Conservation (phyloP, 192 early-diverging fungal species). For the Backusella westeae region DNA sequence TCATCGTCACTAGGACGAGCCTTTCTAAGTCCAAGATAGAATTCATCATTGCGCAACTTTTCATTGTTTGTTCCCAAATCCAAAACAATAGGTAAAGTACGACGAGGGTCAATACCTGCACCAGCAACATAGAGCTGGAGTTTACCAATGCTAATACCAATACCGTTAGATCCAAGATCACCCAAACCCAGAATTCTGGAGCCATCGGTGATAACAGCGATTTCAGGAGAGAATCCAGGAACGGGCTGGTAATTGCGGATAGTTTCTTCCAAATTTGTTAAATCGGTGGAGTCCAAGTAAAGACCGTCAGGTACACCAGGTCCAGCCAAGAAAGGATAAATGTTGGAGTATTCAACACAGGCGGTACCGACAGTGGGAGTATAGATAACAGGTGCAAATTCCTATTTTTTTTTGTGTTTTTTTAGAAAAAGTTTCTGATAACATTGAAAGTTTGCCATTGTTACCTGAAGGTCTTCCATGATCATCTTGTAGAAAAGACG, state of each 20-base stretch:
- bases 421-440: no score
- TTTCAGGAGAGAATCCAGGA: constrained; percentile 62
- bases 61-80: constrained; percentile 93
- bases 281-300: constrained; percentile 76
- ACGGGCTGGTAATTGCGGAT: constrained; percentile 67
- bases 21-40: constrained; percentile 83
- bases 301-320: constrained; percentile 79
- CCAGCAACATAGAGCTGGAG: constrained; percentile 89
- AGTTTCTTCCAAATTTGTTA: constrained; percentile 71
- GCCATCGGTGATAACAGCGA: constrained; percentile 93
- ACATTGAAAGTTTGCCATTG: no score
- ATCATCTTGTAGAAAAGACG: constrained; percentile 85
- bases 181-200: constrained; percentile 93
- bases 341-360: constrained; percentile 86
- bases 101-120: constrained; percentile 82
- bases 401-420: constrained; percentile 34
- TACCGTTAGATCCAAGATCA: constrained; percentile 93
- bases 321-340: constrained; percentile 81
- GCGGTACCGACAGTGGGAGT: constrained; percentile 81
- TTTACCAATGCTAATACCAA: constrained; percentile 96
- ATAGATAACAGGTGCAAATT: constrained; percentile 81
- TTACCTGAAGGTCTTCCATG: constrained; percentile 72
- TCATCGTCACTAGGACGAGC: constrained; percentile 61
- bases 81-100: constrained; percentile 87
- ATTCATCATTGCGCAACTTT: constrained; percentile 77